Evolutionary conservation across 768 basidiomycete genomes (phyloP).

Genomic region (Leccinum ochraceum): DNA sequence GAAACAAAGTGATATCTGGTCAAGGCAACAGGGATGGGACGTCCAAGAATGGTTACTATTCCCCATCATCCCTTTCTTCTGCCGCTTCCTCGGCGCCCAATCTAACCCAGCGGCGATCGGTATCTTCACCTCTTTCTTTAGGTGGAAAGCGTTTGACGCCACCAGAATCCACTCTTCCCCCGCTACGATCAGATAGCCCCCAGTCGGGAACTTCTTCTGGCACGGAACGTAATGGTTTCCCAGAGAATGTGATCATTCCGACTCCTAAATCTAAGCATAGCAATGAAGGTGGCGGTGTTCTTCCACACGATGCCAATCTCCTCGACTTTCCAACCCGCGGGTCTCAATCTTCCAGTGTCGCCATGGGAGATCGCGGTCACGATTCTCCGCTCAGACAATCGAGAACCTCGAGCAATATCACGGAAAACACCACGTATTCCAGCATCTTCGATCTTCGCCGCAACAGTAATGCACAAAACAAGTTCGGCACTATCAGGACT

Average conservation of each 20-base stretch:
- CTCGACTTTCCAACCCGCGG: slow-evolving; percentile 35
- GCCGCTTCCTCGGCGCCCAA: slow-evolving; percentile 67
- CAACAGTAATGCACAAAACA: slow-evolving; percentile 48
- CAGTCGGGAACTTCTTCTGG: slow-evolving; percentile 42
- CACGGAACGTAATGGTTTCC: slow-evolving; percentile 33
- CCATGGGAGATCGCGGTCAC: slow-evolving; percentile 32
- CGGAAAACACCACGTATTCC: slow-evolving; percentile 57
- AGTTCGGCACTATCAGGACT: slow-evolving; percentile 81
- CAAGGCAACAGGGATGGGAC: slow-evolving; percentile 33
- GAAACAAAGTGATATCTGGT: slow-evolving; percentile 48
- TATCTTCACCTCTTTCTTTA: slow-evolving; percentile 37
- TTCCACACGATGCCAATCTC: slow-evolving; percentile 21
- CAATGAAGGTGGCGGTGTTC: slow-evolving; percentile 9
- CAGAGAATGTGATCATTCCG: slow-evolving; percentile 35
- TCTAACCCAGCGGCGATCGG: slow-evolving; percentile 41
- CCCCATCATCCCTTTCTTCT: slow-evolving; percentile 34
- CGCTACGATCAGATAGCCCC: slow-evolving; percentile 58
- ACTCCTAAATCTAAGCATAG: slow-evolving; percentile 40
- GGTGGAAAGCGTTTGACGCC: slow-evolving; percentile 52
- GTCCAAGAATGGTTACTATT: slow-evolving; percentile 41
- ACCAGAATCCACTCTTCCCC: slow-evolving; percentile 47
- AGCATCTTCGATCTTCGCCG: slow-evolving; percentile 59
- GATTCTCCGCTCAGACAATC: slow-evolving; percentile 56
- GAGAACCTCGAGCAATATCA: slow-evolving; percentile 59
- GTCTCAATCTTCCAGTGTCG: slow-evolving; percentile 38